Conservation (phyloP, 805 yeast species). For the Saccharomycopsis synnaedendra region DNA sequence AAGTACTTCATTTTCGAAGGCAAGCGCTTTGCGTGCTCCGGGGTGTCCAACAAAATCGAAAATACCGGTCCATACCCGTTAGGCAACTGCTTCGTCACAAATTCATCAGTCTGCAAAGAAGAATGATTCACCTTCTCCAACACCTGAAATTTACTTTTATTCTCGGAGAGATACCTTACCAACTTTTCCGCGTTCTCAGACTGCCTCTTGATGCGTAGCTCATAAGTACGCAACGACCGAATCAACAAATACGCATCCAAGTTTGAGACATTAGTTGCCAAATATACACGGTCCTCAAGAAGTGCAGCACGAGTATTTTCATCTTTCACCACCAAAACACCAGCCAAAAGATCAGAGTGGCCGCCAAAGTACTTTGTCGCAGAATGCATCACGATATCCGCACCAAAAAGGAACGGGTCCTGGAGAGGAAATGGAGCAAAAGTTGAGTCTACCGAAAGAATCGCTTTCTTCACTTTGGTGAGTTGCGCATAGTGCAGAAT, state of each 20-base stretch:
- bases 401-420: slow-evolving; percentile 73
- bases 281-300: slow-evolving; percentile 47
- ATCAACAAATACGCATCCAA: slow-evolving; percentile 64
- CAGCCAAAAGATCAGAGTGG: slow-evolving; percentile 86
- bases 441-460: slow-evolving; percentile 68
- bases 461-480: slow-evolving; percentile 73
- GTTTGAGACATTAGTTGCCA: slow-evolving; percentile 75
- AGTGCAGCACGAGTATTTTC: slow-evolving; percentile 33
- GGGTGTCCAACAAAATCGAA: slow-evolving; percentile 41
- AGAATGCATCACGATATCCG: slow-evolving; percentile 84
- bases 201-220: slow-evolving; percentile 59
- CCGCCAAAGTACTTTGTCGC: slow-evolving; percentile 94
- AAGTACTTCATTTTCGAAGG: slow-evolving; percentile 60
- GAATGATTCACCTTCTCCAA: slow-evolving; percentile 55
- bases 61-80: slow-evolving; percentile 70
- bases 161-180: slow-evolving; percentile 46
- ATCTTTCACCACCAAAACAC: slow-evolving; percentile 61
- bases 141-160: slow-evolving; percentile 34
- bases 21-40: slow-evolving; percentile 45
- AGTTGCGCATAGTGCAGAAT: slow-evolving; percentile 49
- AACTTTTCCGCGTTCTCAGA: slow-evolving; percentile 48
- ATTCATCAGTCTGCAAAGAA: slow-evolving; percentile 62
- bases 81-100: slow-evolving; percentile 52
- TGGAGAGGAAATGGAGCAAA: slow-evolving; percentile 90
- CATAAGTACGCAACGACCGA: slow-evolving; percentile 74